Percentiles rank a stretch among this genome's conserved stretches.
Conservation (phyloP, 2,329 filamentous ascomycete genomes). For the Lomentospora prolificans region DNA sequence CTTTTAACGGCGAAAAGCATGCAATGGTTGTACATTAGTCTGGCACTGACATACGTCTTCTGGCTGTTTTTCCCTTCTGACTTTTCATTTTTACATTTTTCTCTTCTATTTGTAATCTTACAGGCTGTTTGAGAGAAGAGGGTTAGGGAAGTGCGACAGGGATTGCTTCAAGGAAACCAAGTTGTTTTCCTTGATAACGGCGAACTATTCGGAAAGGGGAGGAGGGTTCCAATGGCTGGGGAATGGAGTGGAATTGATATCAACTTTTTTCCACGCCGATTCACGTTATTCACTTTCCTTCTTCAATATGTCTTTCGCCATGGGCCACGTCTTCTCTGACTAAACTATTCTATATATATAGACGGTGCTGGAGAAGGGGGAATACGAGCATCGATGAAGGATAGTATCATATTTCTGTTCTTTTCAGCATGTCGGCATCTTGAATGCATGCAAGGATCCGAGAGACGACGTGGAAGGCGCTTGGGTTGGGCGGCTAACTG, state of each 20-base stretch:
- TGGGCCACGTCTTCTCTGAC: not conserved
- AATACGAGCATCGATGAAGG: too few species aligned
- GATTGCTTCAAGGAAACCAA: too few species aligned
- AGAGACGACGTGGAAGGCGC: too few species aligned
- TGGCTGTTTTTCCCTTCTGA: not conserved
- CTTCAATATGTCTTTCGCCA: not conserved
- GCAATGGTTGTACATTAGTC: not conserved
- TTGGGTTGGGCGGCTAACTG: too few species aligned
- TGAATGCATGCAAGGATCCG: too few species aligned
- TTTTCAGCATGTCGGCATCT: too few species aligned
- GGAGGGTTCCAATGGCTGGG: not conserved
- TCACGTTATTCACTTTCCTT: not conserved
- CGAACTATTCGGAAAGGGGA: not conserved
- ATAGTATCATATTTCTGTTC: too few species aligned
- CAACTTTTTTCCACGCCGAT: not conserved
- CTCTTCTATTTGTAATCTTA: not conserved
- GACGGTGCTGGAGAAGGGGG: too few species aligned
- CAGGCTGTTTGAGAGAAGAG: too few species aligned
- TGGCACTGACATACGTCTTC: not conserved
- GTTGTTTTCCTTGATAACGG: not conserved
- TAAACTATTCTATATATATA: too few species aligned
- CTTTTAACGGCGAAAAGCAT: not conserved
- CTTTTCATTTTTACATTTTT: not conserved
- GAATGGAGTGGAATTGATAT: not conserved
- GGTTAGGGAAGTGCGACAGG: not conserved